Conservation (phyloP, 1,139 yeast species). For the Yamadazyma taylorii region DNA sequence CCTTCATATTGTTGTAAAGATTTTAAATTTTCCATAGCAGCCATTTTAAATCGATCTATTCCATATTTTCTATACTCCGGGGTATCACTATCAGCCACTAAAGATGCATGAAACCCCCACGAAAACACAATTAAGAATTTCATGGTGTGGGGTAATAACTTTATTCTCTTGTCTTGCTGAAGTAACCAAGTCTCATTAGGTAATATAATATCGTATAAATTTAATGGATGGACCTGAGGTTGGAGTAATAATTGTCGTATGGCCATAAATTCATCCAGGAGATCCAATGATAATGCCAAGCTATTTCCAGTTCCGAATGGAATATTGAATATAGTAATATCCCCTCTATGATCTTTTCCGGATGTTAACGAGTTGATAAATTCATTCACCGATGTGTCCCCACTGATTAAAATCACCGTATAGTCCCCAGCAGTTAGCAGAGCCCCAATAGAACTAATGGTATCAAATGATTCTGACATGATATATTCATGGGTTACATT, state of each 20-base stretch:
- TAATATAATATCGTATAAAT: slow-evolving; percentile 54
- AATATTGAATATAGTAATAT: slow-evolving; percentile 45
- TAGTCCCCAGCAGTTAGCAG: slow-evolving; percentile 20
- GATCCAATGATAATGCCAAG: slow-evolving; percentile 60
- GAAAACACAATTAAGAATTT: slow-evolving; percentile 70
- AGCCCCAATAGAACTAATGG: slow-evolving; percentile 37
- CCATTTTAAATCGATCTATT: slow-evolving; percentile 62
- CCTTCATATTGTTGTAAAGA: slow-evolving; percentile 54
- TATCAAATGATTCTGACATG: slow-evolving; percentile 33
- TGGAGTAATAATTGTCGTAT: slow-evolving; percentile 44
- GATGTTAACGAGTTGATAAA: slow-evolving; percentile 55
- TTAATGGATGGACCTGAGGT: slow-evolving; percentile 37
- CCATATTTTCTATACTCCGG: slow-evolving; percentile 68
- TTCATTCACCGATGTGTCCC: slow-evolving; percentile 84
- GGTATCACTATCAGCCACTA: slow-evolving; percentile 78
- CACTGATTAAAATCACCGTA: slow-evolving; percentile 68
- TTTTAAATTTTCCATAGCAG: slow-evolving; percentile 57
- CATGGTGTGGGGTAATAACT: slow-evolving; percentile 21
- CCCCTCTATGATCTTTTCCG: slow-evolving; percentile 5
- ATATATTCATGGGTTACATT: slow-evolving; percentile 37
- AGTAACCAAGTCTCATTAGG: slow-evolving; percentile 45
- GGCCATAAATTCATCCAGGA: slow-evolving; percentile 35
- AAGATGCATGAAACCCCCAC: slow-evolving; percentile 83
- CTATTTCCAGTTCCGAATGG: slow-evolving; percentile 93
- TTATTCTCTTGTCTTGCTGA: slow-evolving; percentile 21